Conservation (phyloP, 345 rosid species). For the Euclidium syriacum region DNA sequence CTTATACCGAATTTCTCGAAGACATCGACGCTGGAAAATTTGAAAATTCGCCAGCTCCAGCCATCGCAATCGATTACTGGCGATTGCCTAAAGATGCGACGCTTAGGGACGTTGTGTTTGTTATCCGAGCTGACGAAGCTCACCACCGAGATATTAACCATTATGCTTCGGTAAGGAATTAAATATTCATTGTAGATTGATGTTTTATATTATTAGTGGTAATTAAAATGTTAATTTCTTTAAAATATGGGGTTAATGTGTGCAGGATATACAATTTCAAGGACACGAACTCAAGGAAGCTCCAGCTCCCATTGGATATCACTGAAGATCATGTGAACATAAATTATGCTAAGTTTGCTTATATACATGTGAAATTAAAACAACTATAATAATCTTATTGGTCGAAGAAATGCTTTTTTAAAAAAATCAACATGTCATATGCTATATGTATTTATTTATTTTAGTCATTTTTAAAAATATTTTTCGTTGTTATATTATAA, state of each 20-base stretch:
- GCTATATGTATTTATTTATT: too few relatives aligned
- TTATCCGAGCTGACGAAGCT: conserved; percentile 63
- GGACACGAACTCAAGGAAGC: conserved; percentile 49
- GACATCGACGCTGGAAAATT: conserved; percentile 52
- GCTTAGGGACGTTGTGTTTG: conserved; percentile 51
- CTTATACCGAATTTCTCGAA: conserved; percentile 53
- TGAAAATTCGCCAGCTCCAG: conserved; percentile 51
- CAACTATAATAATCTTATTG: too few relatives aligned
- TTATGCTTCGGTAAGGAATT: conserved; percentile 48
- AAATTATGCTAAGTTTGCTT: background rate
- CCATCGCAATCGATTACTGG: conserved; percentile 66
- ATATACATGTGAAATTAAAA: too few relatives aligned
- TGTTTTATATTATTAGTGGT: background rate
- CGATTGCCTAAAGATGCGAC: conserved; percentile 48
- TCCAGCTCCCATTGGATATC: conserved; percentile 54
- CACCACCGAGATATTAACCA: conserved; percentile 63
- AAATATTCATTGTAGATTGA: background rate
- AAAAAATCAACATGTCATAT: too few relatives aligned
- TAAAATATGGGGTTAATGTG: background rate
- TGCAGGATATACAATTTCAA: conserved; percentile 55
- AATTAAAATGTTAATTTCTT: background rate
- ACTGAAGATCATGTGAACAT: conserved; percentile 12
- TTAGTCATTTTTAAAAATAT: too few relatives aligned
- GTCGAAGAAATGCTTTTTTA: too few relatives aligned
- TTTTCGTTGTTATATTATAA: too few relatives aligned